Conservation (phyloP, 2,329 filamentous ascomycete species). For the Paecilomyces formosus region DNA sequence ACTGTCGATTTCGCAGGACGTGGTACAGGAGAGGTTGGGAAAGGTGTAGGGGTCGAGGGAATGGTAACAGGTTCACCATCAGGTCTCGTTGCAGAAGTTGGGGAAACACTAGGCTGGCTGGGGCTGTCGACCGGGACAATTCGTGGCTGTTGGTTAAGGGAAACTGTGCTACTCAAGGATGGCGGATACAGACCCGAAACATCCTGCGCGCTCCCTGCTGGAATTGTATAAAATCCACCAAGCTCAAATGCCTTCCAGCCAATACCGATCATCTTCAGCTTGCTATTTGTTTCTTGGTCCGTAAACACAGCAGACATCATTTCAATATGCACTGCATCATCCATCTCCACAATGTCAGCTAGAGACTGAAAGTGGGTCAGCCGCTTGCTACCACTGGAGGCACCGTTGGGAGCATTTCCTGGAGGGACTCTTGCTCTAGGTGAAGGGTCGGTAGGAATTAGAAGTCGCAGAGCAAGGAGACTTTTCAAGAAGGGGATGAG, state of each 20-base stretch:
- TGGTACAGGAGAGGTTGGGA: not conserved
- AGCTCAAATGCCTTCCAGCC: slow-evolving; percentile 34
- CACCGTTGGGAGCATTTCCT: not conserved
- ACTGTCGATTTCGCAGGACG: not conserved
- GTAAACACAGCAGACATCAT: slow-evolving; percentile 23
- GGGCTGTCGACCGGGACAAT: not conserved
- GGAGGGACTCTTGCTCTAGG: slow-evolving; percentile 1
- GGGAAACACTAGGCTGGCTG: not conserved
- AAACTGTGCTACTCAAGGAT: not conserved
- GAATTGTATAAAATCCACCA: slow-evolving; percentile 27
- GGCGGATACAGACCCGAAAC: not conserved
- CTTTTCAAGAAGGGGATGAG: slow-evolving; percentile 35
- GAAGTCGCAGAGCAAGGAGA: slow-evolving; percentile 31
- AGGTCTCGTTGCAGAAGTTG: not conserved
- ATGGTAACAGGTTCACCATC: not conserved
- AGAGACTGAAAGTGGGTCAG: slow-evolving; percentile 15
- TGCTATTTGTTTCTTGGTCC: slow-evolving; percentile 23
- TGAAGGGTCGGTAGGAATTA: slow-evolving; percentile 25
- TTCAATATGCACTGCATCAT: slow-evolving; percentile 25
- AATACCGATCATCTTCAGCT: slow-evolving; percentile 28
- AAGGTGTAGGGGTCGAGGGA: not conserved
- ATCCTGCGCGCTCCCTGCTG: slow-evolving; percentile 4
- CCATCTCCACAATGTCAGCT: slow-evolving; percentile 28
- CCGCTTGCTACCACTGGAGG: not conserved
- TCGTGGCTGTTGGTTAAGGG: not conserved